Evolutionary conservation across 805 yeast species (phyloP).

Genomic region (Saccharomycopsis babjevae): DNA sequence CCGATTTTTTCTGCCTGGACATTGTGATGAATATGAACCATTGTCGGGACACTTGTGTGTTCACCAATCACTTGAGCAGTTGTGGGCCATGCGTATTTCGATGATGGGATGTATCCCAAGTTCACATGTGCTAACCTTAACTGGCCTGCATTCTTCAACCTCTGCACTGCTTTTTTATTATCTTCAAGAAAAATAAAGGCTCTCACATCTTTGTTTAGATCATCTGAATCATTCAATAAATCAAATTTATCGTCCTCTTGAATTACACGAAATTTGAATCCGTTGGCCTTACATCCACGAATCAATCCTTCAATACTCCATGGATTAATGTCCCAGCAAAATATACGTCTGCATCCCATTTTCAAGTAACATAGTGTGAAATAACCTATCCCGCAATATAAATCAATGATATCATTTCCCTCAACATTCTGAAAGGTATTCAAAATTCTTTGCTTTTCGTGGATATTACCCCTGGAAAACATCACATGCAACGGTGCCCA

Average conservation of each 20-base stretch:
- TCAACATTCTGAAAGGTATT: slow-evolving; percentile 29
- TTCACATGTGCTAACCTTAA: slow-evolving; percentile 49
- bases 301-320: slow-evolving; percentile 71
- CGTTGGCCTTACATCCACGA: slow-evolving; percentile 42
- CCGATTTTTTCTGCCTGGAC: slow-evolving; percentile 24
- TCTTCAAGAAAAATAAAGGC: slow-evolving; percentile 54
- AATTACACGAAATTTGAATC: slow-evolving; percentile 30
- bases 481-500: slow-evolving; percentile 84
- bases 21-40: slow-evolving; percentile 69
- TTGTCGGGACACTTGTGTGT: slow-evolving; percentile 17
- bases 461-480: slow-evolving; percentile 82
- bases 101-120: slow-evolving; percentile 69
- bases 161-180: slow-evolving; percentile 39
- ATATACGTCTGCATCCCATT: slow-evolving; percentile 40
- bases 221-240: slow-evolving; percentile 12
- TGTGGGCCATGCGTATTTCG: slow-evolving; percentile 49
- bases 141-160: slow-evolving; percentile 25
- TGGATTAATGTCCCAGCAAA: slow-evolving; percentile 78
- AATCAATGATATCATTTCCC: slow-evolving; percentile 45
- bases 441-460: slow-evolving; percentile 63
- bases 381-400: slow-evolving; percentile 83
- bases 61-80: slow-evolving; percentile 26
- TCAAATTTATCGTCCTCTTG: slow-evolving; percentile 26
- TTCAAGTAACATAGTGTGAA: slow-evolving; percentile 61
- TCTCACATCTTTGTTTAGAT: slow-evolving; percentile 21